Conservation (phyloP, 2,329 filamentous ascomycete species). For the Parafenestella ontariensis region DNA sequence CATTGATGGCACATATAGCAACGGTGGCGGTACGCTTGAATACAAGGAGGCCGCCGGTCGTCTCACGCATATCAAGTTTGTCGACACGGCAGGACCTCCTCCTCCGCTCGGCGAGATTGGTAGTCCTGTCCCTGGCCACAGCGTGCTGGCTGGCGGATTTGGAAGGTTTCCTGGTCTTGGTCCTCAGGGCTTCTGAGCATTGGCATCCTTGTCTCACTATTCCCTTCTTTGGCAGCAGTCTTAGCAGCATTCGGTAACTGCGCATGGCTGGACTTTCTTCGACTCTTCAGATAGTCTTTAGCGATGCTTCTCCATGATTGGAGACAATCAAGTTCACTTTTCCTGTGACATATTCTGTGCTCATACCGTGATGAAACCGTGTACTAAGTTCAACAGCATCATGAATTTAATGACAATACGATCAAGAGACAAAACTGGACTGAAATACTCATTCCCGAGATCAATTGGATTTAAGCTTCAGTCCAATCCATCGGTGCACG, state of each 20-base stretch:
- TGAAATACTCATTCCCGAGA: too few relatives aligned
- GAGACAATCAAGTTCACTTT: conserved; percentile 31
- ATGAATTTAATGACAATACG: too few relatives aligned
- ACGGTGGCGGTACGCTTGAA: conserved; percentile 90
- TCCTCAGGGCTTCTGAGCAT: conserved; percentile 37
- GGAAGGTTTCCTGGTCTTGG: conserved; percentile 45
- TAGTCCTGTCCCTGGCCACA: conserved; percentile 54
- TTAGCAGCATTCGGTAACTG: conserved; percentile 21
- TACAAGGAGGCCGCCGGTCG: conserved; percentile 62
- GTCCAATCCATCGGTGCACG: background rate
- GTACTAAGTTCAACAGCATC: background rate
- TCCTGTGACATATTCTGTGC: conserved; percentile 4
- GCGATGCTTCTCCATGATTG: conserved; percentile 17
- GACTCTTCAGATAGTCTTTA: conserved; percentile 24
- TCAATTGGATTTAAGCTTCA: background rate
- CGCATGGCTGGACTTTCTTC: conserved; percentile 17
- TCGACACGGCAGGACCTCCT: conserved; percentile 39
- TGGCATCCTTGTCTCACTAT: conserved; percentile 1
- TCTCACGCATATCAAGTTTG: conserved; percentile 53
- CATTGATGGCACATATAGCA: conserved; percentile 76
- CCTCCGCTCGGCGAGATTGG: conserved; percentile 56
- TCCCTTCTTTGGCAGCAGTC: conserved; percentile 13
- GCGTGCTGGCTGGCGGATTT: conserved; percentile 46
- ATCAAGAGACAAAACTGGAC: too few relatives aligned
- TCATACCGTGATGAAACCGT: background rate